These are phyloP conservation scores for Dissophora globulifera DNA, from an alignment of 192 early-diverging fungal genomes.

Conservation along the genomic window DNA sequence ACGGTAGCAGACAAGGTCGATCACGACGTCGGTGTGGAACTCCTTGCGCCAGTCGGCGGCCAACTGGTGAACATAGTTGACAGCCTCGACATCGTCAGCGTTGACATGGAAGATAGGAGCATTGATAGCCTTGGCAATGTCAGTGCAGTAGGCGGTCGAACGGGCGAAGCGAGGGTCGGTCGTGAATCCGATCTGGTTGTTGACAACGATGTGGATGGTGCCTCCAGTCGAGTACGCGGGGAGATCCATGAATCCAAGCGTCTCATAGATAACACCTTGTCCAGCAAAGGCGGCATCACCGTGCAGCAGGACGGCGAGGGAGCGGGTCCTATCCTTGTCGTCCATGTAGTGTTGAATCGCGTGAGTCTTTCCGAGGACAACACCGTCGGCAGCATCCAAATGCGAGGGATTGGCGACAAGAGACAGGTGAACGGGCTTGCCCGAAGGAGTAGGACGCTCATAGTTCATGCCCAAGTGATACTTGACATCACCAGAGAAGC, in stretches of 20 bases:
- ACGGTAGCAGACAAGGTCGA: conserved; percentile 98
- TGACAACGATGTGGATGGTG: conserved; percentile 93
- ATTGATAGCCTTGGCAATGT: conserved; percentile 95
- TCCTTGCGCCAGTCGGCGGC: conserved; percentile 96
- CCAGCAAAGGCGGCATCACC: conserved; percentile 99
- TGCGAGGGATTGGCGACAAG: conserved; percentile 99
- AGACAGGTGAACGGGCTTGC: conserved; percentile 96
- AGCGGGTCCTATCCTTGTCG: conserved; percentile 76
- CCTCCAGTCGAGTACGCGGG: conserved; percentile 97
- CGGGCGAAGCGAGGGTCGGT: conserved; percentile 96
- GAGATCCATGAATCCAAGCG: conserved; percentile 93
- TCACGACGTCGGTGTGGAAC: conserved; percentile 97
- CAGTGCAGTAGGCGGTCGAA: conserved; percentile 96
- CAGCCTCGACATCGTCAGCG: conserved; percentile 97
- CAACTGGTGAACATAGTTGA: conserved; percentile 93
- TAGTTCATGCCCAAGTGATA: conserved; percentile 97
- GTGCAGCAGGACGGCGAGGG: conserved; percentile 95
- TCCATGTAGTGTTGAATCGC: conserved; percentile 96
- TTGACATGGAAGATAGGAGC: conserved; percentile 99
- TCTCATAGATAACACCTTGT: conserved; percentile 98
- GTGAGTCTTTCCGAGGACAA: conserved; percentile 98
- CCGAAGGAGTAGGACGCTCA: conserved; percentile 94
- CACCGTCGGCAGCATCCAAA: conserved; percentile 96
- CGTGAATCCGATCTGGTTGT: conserved; percentile 99
- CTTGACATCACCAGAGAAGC: conserved; percentile 94